A percentile compares a stretch with the other conserved stretches of the same genome.
These are phyloP conservation scores for Talaromyces wortmannii DNA, from an alignment of 495 filamentous ascomycete species.

Conservation along the genomic window DNA sequence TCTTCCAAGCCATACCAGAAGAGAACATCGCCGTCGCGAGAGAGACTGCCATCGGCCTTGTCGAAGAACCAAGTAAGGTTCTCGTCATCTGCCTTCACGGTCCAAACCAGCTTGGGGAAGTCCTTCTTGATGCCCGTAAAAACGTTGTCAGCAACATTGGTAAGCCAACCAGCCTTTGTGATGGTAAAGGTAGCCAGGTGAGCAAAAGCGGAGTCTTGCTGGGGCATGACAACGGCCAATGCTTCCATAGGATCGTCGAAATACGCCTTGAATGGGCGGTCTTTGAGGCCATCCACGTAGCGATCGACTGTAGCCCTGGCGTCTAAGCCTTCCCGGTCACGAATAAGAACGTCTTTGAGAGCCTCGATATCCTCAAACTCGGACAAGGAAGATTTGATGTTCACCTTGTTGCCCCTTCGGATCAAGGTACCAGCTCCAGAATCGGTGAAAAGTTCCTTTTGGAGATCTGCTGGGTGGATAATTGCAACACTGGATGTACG, in stretches of 20 bases:
- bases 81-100: slow-evolving; percentile 94
- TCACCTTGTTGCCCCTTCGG: slow-evolving; percentile 84
- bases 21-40: slow-evolving; percentile 77
- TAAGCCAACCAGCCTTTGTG: slow-evolving; percentile 92
- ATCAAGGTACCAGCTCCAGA: slow-evolving; percentile 94
- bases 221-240: slow-evolving; percentile 82
- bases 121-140: slow-evolving; percentile 92
- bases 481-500: slow-evolving; percentile 94
- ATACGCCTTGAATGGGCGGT: slow-evolving; percentile 84
- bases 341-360: slow-evolving; percentile 75
- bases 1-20: slow-evolving; percentile 95
- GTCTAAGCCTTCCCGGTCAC: slow-evolving; percentile 81
- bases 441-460: slow-evolving; percentile 95
- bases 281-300: slow-evolving; percentile 70
- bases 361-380: slow-evolving; percentile 73
- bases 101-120: slow-evolving; percentile 87
- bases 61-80: slow-evolving; percentile 99
- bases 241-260: slow-evolving; percentile 97
- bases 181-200: slow-evolving; percentile 91
- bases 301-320: slow-evolving; percentile 77
- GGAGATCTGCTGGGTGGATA: slow-evolving; percentile 88
- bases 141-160: slow-evolving; percentile 95
- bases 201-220: slow-evolving; percentile 46
- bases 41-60: slow-evolving; percentile 89
- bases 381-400: slow-evolving; percentile 62